A percentile compares a stretch with the other conserved stretches of the same genome.
phyloP scores from a whole-genome alignment of 2,329 filamentous ascomycete species.

The Arthrobotrys pseudoclavata region DNA sequence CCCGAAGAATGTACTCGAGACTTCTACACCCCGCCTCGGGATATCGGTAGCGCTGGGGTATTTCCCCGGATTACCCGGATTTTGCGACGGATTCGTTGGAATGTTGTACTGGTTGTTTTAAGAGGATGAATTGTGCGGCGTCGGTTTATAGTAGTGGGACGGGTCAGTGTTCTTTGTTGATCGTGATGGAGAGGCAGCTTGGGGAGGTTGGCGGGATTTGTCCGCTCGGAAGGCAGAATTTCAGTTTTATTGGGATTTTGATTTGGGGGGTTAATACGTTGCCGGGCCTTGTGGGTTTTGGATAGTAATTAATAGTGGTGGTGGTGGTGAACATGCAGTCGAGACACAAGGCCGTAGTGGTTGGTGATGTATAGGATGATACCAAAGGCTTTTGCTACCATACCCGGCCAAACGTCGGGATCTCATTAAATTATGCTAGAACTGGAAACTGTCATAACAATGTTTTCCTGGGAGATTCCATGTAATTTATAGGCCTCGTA shows the following conservation, averaged over 20 bases:
- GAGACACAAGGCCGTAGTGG: too few species aligned
- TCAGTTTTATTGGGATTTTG: slow-evolving; percentile 19
- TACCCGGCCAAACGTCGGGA: too few species aligned
- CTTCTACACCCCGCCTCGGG: not conserved
- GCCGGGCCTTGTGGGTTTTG: slow-evolving; percentile 38
- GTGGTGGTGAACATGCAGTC: too few species aligned
- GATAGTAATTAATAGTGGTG: too few species aligned
- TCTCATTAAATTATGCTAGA: too few species aligned
- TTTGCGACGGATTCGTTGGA: not conserved
- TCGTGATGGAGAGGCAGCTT: not conserved
- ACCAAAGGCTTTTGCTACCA: too few species aligned
- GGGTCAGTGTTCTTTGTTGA: not conserved
- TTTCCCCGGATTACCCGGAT: not conserved
- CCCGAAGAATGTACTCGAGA: slow-evolving; percentile 13
- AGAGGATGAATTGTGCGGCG: not conserved
- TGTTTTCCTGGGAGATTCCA: too few species aligned
- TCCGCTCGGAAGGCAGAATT: slow-evolving; percentile 33
- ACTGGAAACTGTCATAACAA: too few species aligned
- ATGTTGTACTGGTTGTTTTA: slow-evolving; percentile 1
- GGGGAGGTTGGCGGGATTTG: not conserved
- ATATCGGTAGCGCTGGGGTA: not conserved
- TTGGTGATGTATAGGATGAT: too few species aligned
- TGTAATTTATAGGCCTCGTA: too few species aligned
- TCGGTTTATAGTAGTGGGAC: not conserved
- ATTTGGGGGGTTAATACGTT: slow-evolving; percentile 24